These are phyloP conservation scores for Sarocladiaceae sp. DNA, from an alignment of 2,329 filamentous ascomycete genomes.

Conservation along the genomic window DNA sequence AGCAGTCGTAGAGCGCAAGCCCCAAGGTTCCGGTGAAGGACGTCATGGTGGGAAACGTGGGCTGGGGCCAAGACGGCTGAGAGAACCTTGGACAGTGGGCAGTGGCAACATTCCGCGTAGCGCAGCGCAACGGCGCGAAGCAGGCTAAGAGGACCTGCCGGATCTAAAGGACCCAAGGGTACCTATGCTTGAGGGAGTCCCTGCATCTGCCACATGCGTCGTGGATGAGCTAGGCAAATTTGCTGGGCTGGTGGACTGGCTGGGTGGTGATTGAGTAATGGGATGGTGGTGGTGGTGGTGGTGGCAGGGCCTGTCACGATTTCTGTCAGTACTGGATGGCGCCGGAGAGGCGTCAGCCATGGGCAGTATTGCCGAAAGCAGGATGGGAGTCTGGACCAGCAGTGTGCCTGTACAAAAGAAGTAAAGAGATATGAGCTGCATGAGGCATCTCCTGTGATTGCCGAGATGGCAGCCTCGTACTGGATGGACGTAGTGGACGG, in stretches of 20 bases:
- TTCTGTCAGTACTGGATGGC: not conserved
- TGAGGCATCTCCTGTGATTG: no score
- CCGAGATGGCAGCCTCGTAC: no score
- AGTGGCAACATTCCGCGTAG: not conserved
- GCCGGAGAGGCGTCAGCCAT: not conserved
- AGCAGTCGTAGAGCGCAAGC: no score
- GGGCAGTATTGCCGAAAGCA: not conserved
- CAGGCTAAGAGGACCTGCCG: not conserved
- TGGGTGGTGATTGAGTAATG: not conserved
- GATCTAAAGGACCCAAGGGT: constrained; percentile 2
- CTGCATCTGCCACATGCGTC: constrained; percentile 1
- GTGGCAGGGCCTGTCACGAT: not conserved
- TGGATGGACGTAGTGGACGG: no score
- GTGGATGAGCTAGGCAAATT: not conserved
- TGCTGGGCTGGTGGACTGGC: not conserved
- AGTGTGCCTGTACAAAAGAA: no score
- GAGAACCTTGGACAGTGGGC: not conserved
- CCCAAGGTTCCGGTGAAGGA: constrained; percentile 8
- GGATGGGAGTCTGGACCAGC: not conserved
- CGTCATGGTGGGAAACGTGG: constrained; percentile 2
- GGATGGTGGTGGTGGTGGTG: not conserved
- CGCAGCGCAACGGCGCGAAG: not conserved
- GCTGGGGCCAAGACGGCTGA: not conserved
- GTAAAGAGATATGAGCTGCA: no score
- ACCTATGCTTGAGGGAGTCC: no score